Evolutionary conservation across 2,329 filamentous ascomycete genomes (phyloP), one percentile per base, ranked within the genome.

Genomic region (Penicillium sp.): DNA sequence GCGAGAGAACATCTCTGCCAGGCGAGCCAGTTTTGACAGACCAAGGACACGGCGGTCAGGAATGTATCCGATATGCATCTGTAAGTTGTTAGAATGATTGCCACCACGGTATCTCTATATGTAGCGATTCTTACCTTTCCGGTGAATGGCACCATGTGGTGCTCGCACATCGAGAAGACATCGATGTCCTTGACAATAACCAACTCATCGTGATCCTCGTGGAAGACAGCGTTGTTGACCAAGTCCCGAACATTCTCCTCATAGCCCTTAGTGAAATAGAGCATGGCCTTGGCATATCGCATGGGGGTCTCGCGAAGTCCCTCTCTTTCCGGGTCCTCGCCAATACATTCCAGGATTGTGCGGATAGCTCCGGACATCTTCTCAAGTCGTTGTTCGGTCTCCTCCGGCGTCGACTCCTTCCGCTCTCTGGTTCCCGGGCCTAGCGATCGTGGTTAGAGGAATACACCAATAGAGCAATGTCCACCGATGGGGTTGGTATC

Each of bases 1-100:
- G 52, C 94, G 88, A 47, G 90, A 88, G 78, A 96, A 99, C 91
- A 99, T 95, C 71, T 99, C 92, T 53, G 93, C 94, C 64, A 99
- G 93, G 61, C 94, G 88, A 27, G 93, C 93, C 49, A 99, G 84
- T 75, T 99, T 99, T 33, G 92, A 97, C 51, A 99, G 87, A 49
- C 94, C 94, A 60, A 99, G 91, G 51, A 99, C 92, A 58, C 92
- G 87, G 71, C 92, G 86, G 69, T 88, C 87, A 31, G 94, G 94
- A 62, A 99, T 97, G 76, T 99, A 99, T 57, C 92, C 94, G 67
- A 99, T 97, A 78, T 99, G 94, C 91, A 99, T 97, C 91, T 95
- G 65, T 40, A 57, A 40, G 36, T 55, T 15, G 53, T 67, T 46
- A 67, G 56, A 29, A 57, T 29, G 2, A 55, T 27, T 15, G 9